Base-by-base conservation (phyloP, 2,329 filamentous ascomycete species). In the Penicillium polonicum region DNA sequence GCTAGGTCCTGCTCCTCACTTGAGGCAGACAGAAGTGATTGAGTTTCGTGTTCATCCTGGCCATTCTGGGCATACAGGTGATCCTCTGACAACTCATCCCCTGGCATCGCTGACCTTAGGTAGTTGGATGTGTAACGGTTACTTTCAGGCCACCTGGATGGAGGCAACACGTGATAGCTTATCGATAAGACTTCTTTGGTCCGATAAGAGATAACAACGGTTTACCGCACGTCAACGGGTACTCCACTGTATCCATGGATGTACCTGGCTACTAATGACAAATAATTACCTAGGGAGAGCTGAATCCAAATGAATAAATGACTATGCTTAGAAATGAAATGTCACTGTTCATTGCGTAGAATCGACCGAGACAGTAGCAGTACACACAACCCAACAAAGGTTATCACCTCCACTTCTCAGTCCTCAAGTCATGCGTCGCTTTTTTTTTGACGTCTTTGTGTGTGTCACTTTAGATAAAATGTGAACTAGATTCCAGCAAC, bases 51-150 rank as follows among this genome's bases (percentile, higher is more conserved):
- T 48, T 65, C 68, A 55, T 66, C 59, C 55, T 63, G 64, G 55
- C 63, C 68, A 63, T 68, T 59, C 56, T 60, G 65, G 58, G 69
- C 73, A 69, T 65, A 65, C 64, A 70, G 63, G 58, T 68, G 68
- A 68, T 65, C 67, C 66, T 69, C 62, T 51, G 63, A 63, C 68
- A 63, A 68, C 66, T 77, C 74, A 72, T 74, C 74, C 68, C 67
- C 68, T 65, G 72, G 70, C 76, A 78, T 78, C 65, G 70, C 74
- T 75, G 70, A 70, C 62, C 64, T 49, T 68, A 17, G 23, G 43
- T 53, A 48, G 43, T 57, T 42, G 21, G 7, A 48, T 53, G 43
- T 33, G 39, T 21, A 21, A 41, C 43, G 17, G 41, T 45, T 66
- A 58, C 62, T 62, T 66, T 62, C 59, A 67, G 64, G 69, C 62